Base-by-base conservation (phyloP, 129 eudicot species). In the Apium graveolens region DNA sequence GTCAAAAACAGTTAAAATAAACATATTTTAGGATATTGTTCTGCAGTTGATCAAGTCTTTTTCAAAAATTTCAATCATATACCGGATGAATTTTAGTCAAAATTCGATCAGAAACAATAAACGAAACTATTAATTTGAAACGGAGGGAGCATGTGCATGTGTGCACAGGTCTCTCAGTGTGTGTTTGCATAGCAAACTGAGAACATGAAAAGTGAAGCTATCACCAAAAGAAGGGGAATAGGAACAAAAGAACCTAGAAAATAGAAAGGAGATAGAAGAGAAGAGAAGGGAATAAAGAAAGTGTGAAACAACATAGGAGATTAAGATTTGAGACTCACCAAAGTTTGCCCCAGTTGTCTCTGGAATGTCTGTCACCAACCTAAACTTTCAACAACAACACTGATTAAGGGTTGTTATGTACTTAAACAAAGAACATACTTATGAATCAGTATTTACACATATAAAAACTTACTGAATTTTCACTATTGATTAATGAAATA, bases 341-440 rank as follows among this genome's bases (percentile, higher is more conserved):
- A 91, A 93, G 21, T 79, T 80, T 55, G 86, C 87, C 7, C 97
- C 93, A 2, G 98, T 93, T 14, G 97, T 91, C 41, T 87, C 98
- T 53, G 98, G 97, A 77, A 91, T 93, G 86, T 93, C 92, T 49
- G 92, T 89, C 82, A 93, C 96, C 86, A 90, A 81, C 96, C 96
- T 91, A 71, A 18, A 51, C 20, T 48, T 75, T 63, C 43, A 73
- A 34, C 21, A 71, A 70, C 80, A 81, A 75, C 75, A 78, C 31
- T 51, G 76, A 74, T 17, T 51, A 79, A 74, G 63, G 78, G n/a
- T n/a, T 83, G 76, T 1, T 35, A 81, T 21, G 9, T 24, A 57
- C 14, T 8, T 55, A 11, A n/a, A 53, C 65, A 0, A 21, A 55
- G 14, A n/a, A 63, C 18, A 63, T 63, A 63, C 14, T 14, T 10